Conservation (phyloP, 176 grass and related monocot species). For the Oryza punctata region DNA sequence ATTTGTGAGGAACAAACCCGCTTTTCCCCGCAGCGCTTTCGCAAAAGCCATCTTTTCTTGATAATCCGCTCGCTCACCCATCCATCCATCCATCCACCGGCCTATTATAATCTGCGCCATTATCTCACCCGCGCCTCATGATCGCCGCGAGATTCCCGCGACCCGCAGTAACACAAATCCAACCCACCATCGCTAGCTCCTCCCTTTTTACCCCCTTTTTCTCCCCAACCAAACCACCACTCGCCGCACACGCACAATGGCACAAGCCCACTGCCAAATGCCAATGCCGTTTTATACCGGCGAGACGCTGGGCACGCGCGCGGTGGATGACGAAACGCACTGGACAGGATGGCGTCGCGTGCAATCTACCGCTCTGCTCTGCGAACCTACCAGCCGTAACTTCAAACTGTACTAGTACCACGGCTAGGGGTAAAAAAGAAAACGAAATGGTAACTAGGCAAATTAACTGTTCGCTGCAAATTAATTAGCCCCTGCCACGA, state of each 20-base stretch:
- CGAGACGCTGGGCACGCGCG: neutral
- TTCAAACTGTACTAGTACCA: neutral
- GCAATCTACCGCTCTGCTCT: neutral
- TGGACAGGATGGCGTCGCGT: neutral
- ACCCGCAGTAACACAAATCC: neutral
- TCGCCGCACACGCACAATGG: neutral
- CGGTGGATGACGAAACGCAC: neutral
- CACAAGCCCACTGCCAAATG: neutral
- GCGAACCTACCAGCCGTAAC: neutral
- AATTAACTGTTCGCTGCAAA: neutral
- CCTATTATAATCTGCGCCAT: slow-evolving; percentile 31
- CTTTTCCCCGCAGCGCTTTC: slow-evolving; percentile 13
- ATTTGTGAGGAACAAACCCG: neutral
- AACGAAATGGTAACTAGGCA: neutral
- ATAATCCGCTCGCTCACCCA: neutral
- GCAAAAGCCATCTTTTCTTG: slow-evolving; percentile 46
- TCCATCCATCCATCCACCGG: neutral
- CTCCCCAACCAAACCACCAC: neutral
- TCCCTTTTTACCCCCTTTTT: neutral
- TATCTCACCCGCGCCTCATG: slow-evolving; percentile 27
- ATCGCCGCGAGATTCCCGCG: slow-evolving; percentile 31
- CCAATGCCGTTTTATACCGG: neutral
- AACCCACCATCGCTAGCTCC: neutral
- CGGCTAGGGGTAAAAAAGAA: neutral
- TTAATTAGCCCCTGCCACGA: neutral